Evolutionary conservation across 768 basidiomycete species (phyloP).

Genomic region (Crepidotus variabilis): DNA sequence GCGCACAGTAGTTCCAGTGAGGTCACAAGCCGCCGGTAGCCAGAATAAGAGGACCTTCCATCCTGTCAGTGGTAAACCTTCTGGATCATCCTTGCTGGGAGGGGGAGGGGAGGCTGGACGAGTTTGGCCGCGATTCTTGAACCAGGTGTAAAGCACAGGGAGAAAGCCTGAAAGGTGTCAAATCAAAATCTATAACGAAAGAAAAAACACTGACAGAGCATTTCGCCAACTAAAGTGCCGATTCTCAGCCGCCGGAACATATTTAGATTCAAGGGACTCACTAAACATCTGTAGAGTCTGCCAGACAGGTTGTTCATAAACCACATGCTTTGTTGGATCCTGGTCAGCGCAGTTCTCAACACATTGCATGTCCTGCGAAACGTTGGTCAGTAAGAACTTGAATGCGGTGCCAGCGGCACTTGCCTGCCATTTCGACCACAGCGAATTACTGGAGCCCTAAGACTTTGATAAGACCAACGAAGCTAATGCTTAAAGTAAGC

Average conservation of each 20-base stretch:
- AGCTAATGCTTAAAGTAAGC: neutral
- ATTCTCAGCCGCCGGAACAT: constrained; percentile 17
- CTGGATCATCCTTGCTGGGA: constrained; percentile 34
- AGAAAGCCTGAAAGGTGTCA: constrained; percentile 63
- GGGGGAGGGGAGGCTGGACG: constrained; percentile 54
- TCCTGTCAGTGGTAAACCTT: constrained; percentile 47
- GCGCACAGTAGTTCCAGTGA: constrained; percentile 86
- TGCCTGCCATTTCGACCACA: constrained; percentile 84
- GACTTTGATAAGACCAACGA: neutral
- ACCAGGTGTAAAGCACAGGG: constrained; percentile 72
- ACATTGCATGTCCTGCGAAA: constrained; percentile 89
- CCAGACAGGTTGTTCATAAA: constrained; percentile 95
- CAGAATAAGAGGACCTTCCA: constrained; percentile 75
- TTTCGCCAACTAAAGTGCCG: constrained; percentile 75
- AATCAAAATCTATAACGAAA: neutral
- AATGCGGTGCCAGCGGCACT: constrained; percentile 14
- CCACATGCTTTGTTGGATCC: constrained; percentile 55
- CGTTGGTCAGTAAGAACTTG: constrained; percentile 8
- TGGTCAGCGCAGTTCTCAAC: constrained; percentile 85
- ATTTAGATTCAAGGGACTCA: constrained; percentile 36
- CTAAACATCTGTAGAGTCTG: constrained; percentile 89
- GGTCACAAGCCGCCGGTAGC: constrained; percentile 87
- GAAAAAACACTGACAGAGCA: constrained; percentile 67
- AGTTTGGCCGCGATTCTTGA: constrained; percentile 44
- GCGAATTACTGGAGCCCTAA: constrained; percentile 76